These are phyloP conservation scores for Didymella sp. DNA, from an alignment of 2,329 filamentous ascomycete genomes.

Conservation along the genomic window DNA sequence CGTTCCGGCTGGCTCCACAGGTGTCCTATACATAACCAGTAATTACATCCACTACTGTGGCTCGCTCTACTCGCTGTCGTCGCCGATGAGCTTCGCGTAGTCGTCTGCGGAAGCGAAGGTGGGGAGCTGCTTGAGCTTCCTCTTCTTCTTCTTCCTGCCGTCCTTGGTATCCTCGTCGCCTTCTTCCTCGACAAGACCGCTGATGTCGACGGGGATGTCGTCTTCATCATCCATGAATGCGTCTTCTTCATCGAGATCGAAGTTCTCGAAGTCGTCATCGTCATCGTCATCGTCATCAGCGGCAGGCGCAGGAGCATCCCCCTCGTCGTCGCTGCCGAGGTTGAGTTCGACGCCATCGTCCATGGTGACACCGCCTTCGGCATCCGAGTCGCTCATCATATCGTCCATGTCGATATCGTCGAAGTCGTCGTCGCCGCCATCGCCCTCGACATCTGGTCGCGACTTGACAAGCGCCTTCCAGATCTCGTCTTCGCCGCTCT, in stretches of 20 bases:
- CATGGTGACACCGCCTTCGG: slow-evolving; percentile 51
- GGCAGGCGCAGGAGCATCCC: slow-evolving; percentile 52
- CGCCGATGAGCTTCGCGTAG: slow-evolving; percentile 83
- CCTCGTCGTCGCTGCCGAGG: slow-evolving; percentile 58
- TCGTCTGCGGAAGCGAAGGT: slow-evolving; percentile 94
- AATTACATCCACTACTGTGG: slow-evolving; percentile 13
- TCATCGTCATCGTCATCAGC: slow-evolving; percentile 41
- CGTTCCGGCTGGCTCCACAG: slow-evolving; percentile 20
- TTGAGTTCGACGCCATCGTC: slow-evolving; percentile 53
- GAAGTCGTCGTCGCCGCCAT: slow-evolving; percentile 66
- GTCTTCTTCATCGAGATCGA: slow-evolving; percentile 60
- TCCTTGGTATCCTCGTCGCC: slow-evolving; percentile 53
- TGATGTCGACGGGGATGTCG: slow-evolving; percentile 60
- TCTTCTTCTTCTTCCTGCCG: slow-evolving; percentile 68
- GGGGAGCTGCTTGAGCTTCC: slow-evolving; percentile 86
- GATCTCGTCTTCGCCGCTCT: slow-evolving; percentile 78
- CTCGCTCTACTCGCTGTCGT: slow-evolving; percentile 45
- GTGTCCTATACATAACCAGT: slow-evolving; percentile 14
- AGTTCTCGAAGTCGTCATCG: slow-evolving; percentile 52
- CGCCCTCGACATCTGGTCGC: slow-evolving; percentile 76
- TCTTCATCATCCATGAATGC: slow-evolving; percentile 63
- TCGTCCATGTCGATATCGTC: slow-evolving; percentile 59
- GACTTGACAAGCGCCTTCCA: slow-evolving; percentile 90
- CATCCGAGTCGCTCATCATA: slow-evolving; percentile 56
- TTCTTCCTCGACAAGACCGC: slow-evolving; percentile 51